A percentile compares a stretch with the other conserved stretches of the same genome.
Evolutionary conservation across 164 flowering plant species (phyloP).

Genomic region (Dillenia suffruticosa): DNA sequence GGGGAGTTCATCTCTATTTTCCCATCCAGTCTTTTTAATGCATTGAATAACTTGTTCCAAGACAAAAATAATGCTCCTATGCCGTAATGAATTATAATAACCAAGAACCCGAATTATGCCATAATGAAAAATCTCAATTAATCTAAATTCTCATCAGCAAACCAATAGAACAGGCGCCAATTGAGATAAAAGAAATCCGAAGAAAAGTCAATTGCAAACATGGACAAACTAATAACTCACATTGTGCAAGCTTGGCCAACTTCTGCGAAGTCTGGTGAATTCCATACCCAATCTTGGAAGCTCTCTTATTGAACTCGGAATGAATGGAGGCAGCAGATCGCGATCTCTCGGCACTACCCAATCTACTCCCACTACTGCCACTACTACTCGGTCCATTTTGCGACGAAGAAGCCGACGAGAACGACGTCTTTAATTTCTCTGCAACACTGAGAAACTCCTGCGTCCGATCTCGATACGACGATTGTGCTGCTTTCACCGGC

Average conservation of each 20-base stretch:
- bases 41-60: too few relatives aligned
- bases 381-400: conserved; percentile 33
- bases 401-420: conserved; percentile 27
- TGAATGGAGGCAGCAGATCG: conserved; percentile 65
- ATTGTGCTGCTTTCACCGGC: conserved; percentile 42
- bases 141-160: too few relatives aligned
- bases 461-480: conserved; percentile 85
- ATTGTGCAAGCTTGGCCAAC: conserved; percentile 84
- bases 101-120: too few relatives aligned
- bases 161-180: too few relatives aligned
- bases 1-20: too few relatives aligned
- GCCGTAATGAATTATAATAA: too few relatives aligned
- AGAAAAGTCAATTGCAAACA: too few relatives aligned
- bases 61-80: too few relatives aligned
- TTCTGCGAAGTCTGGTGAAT: conserved; percentile 95
- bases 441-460: conserved; percentile 68
- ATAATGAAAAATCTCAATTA: too few relatives aligned
- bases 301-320: conserved; percentile 82
- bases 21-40: too few relatives aligned
- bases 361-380: conserved; percentile 4
- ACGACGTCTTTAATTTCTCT: conserved; percentile 63
- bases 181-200: too few relatives aligned
- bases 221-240: conserved; percentile 38
- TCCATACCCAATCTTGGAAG: conserved; percentile 87
- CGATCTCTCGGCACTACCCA: conserved; percentile 31